Evolutionary conservation across 805 yeast species (phyloP).

Genomic region (Spathaspora sp.): DNA sequence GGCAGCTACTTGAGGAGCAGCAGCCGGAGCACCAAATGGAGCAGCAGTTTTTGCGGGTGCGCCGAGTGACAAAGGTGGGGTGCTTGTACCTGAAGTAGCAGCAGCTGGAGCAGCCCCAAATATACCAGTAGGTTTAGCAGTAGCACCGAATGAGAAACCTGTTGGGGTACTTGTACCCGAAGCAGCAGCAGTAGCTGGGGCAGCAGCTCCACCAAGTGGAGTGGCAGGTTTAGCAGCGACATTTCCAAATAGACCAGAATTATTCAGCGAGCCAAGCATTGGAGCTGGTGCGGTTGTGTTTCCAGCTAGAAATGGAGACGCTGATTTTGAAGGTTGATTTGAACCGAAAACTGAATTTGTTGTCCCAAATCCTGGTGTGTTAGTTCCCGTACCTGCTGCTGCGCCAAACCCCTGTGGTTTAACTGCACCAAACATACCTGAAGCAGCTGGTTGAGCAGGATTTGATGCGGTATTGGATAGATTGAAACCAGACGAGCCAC

Average conservation of each 20-base stretch:
- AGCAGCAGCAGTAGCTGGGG: constrained; percentile 20
- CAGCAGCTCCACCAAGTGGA: constrained; percentile 1
- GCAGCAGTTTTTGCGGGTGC: constrained; percentile 10
- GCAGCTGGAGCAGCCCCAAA: neutral
- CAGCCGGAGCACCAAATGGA: constrained; percentile 1
- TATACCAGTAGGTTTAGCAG: too few species aligned
- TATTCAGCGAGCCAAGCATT: constrained; percentile 7
- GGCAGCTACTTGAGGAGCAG: neutral
- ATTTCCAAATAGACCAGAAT: constrained; percentile 12
- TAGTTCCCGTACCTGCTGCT: constrained; percentile 6
- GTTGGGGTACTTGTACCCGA: constrained; percentile 8
- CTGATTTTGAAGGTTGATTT: constrained; percentile 7
- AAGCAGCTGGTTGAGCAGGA: neutral
- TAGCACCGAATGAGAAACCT: constrained; percentile 12
- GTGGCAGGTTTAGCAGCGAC: constrained; percentile 7
- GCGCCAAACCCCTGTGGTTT: constrained; percentile 11
- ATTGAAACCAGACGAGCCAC: constrained; percentile 10
- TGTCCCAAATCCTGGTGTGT: constrained; percentile 11
- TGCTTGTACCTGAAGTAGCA: neutral
- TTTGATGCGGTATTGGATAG: neutral
- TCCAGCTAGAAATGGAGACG: constrained; percentile 7
- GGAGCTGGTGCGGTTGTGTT: neutral
- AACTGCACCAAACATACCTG: constrained; percentile 11
- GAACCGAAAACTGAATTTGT: constrained; percentile 5
- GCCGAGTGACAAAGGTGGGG: constrained; percentile 1